These are phyloP conservation scores for Nymphaea thermarum DNA, from an alignment of 164 flowering plant genomes.

Conservation along the genomic window DNA sequence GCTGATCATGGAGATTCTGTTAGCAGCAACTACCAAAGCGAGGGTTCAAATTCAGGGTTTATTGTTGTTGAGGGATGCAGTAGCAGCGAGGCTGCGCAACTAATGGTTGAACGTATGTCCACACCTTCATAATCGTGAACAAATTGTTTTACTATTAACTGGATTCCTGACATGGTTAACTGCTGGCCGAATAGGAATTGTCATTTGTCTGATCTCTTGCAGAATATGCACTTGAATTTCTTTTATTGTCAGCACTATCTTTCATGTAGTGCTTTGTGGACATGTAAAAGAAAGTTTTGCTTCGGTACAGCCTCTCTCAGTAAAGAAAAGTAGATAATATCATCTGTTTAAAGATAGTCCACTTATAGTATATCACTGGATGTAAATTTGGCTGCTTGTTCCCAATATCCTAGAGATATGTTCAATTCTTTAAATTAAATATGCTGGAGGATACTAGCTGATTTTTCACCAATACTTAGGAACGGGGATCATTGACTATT, in stretches of 20 bases:
- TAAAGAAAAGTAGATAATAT: background rate
- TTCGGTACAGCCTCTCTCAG: background rate
- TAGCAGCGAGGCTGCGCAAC: background rate
- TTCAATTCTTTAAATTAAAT: too few species aligned
- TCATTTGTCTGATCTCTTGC: background rate
- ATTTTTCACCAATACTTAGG: too few species aligned
- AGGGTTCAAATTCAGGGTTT: background rate
- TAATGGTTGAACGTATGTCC: background rate
- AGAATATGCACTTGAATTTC: background rate
- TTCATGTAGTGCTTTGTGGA: background rate
- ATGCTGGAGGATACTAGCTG: too few species aligned
- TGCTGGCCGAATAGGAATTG: background rate
- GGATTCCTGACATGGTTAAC: background rate
- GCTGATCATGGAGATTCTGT: background rate
- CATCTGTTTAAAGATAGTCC: background rate
- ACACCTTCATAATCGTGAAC: background rate
- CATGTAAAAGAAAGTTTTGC: background rate
- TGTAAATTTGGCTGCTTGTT: too few species aligned
- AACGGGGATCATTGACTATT: too few species aligned
- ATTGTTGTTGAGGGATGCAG: constrained; percentile 1
- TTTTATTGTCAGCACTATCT: background rate
- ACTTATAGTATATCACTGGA: too few species aligned
- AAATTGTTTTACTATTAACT: background rate
- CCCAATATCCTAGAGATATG: too few species aligned
- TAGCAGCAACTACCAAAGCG: background rate